Conservation (phyloP, 805 yeast genomes). For the Pichia rugopelliculosa region DNA sequence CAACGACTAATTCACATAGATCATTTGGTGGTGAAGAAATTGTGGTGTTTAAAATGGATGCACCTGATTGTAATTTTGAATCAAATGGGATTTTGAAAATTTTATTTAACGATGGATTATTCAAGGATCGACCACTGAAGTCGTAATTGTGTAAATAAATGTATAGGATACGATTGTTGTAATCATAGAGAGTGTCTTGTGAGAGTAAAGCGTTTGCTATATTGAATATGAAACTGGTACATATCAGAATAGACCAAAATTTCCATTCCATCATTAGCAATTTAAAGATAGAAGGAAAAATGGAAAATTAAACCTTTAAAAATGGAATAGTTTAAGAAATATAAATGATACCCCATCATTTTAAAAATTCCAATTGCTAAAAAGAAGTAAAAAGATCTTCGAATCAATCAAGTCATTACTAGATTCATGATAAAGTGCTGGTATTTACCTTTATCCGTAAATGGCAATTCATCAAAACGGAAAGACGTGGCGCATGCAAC, state of each 20-base stretch:
- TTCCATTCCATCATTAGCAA: not conserved
- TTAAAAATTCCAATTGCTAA: no score
- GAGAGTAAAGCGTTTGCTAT: not conserved
- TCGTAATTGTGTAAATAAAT: conserved; percentile 15
- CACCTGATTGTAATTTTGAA: conserved; percentile 18
- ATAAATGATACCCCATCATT: no score
- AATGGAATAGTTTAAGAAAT: no score
- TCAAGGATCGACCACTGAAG: no score
- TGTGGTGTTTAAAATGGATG: conserved; percentile 4
- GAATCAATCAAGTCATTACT: not conserved
- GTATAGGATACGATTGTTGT: conserved; percentile 25
- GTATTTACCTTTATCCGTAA: conserved; percentile 4
- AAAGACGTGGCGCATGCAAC: no score
- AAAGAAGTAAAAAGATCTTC: not conserved
- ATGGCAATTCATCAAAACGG: not conserved
- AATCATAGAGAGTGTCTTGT: conserved; percentile 27
- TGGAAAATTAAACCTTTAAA: not conserved
- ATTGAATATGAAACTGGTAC: not conserved
- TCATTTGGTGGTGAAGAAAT: conserved; percentile 18
- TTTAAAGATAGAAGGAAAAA: not conserved
- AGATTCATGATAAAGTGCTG: not conserved
- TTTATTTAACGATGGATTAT: conserved; percentile 4
- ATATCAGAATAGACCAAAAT: not conserved
- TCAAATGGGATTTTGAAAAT: conserved; percentile 25
- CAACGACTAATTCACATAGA: conserved; percentile 17